phyloP scores from a whole-genome alignment of 2,329 filamentous ascomycete genomes.

The Aspergillus sp. region DNA sequence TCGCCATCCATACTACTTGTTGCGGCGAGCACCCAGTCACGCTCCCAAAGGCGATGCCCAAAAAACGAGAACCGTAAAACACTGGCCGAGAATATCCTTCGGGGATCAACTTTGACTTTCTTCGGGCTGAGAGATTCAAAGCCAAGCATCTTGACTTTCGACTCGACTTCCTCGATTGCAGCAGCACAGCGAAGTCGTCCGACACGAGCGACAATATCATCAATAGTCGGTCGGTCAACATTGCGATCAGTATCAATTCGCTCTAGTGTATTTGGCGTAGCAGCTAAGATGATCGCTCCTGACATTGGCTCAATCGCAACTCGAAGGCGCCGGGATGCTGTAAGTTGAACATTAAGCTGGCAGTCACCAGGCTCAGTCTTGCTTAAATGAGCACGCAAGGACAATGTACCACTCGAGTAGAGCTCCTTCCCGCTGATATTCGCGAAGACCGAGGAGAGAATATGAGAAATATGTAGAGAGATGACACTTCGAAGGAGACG shows the following conservation, averaged over 20 bases:
- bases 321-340: slow-evolving; percentile 62
- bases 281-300: slow-evolving; percentile 73
- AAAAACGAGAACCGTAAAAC: slow-evolving; percentile 71
- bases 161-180: slow-evolving; percentile 47
- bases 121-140: slow-evolving; percentile 45
- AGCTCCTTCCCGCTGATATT: slow-evolving; percentile 64
- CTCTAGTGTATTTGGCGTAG: slow-evolving; percentile 61
- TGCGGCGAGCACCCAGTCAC: slow-evolving; percentile 73
- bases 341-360: slow-evolving; percentile 70
- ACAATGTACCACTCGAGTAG: slow-evolving; percentile 64
- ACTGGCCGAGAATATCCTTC: slow-evolving; percentile 66
- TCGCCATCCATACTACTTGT: slow-evolving; percentile 74
- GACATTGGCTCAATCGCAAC: slow-evolving; percentile 77
- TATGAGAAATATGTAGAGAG: slow-evolving; percentile 72
- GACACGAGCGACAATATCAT: slow-evolving; percentile 46
- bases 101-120: slow-evolving; percentile 51
- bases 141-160: slow-evolving; percentile 39
- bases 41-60: slow-evolving; percentile 70
- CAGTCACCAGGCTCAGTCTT: slow-evolving; percentile 68
- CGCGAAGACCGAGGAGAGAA: slow-evolving; percentile 69
- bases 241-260: slow-evolving; percentile 70
- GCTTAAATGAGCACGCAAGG: slow-evolving; percentile 63
- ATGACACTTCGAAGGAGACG: slow-evolving; percentile 73
- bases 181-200: slow-evolving; percentile 44
- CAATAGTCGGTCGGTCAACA: slow-evolving; percentile 48